Conservation (phyloP, 1,284 basidiomycete species). For the Lentinus polychrous region DNA sequence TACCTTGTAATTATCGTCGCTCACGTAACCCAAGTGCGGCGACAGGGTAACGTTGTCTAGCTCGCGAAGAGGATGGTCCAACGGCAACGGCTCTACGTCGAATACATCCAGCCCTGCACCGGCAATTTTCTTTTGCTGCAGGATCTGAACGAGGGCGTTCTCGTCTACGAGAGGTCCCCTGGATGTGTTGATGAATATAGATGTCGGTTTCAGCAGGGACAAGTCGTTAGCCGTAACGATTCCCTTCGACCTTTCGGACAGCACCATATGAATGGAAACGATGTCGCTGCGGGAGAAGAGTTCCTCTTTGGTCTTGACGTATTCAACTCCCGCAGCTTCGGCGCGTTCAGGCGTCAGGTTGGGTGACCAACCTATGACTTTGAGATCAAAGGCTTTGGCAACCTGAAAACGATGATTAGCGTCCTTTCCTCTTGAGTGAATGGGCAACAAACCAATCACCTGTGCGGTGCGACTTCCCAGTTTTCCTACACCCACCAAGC, state of each 20-base stretch:
- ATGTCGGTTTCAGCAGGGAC: conserved; percentile 43
- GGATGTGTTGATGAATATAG: conserved; percentile 59
- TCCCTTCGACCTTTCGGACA: conserved; percentile 42
- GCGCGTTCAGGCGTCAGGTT: conserved; percentile 54
- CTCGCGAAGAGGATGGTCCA: conserved; percentile 44
- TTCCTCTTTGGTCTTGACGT: conserved; percentile 41
- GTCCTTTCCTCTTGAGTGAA: not conserved
- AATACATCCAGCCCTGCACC: conserved; percentile 56
- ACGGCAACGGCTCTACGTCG: conserved; percentile 54
- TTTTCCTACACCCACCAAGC: conserved; percentile 51
- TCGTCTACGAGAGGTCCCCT: conserved; percentile 58
- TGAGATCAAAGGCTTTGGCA: conserved; percentile 53
- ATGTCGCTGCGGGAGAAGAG: conserved; percentile 49
- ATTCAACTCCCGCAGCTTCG: conserved; percentile 41
- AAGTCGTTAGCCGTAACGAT: conserved; percentile 43
- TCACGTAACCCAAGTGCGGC: conserved; percentile 56
- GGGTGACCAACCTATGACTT: conserved; percentile 57
- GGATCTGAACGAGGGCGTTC: conserved; percentile 39
- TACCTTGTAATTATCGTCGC: conserved; percentile 43
- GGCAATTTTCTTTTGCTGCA: conserved; percentile 42
- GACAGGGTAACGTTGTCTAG: conserved; percentile 48
- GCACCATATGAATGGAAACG: conserved; percentile 53
- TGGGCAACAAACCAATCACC: conserved; percentile 23
- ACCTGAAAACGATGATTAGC: conserved; percentile 29
- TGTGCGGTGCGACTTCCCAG: conserved; percentile 43